A percentile compares a stretch with the other conserved stretches of the same genome.
Conservation (phyloP, 2,329 filamentous ascomycete species). For the Talaromyces sp. region DNA sequence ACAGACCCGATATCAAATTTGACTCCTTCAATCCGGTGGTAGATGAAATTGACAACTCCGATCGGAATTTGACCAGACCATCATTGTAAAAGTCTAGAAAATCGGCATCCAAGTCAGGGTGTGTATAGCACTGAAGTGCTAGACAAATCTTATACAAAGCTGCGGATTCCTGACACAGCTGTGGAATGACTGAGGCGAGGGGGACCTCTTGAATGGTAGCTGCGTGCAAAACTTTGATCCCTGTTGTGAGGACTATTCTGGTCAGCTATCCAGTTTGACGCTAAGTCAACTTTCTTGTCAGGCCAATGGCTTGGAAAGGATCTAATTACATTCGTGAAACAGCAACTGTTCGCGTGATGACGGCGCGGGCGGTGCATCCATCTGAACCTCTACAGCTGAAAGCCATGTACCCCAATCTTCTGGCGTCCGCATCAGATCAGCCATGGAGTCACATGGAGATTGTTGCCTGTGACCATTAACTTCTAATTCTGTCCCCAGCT, state of each 20-base stretch:
- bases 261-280: neutral
- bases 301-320: neutral
- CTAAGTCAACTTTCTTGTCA: neutral
- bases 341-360: neutral
- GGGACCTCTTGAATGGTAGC: slow-evolving; percentile 25
- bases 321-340: neutral
- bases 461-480: neutral
- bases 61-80: slow-evolving; percentile 27
- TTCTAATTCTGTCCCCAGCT: neutral
- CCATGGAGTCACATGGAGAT: neutral
- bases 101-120: neutral
- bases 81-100: slow-evolving; percentile 31
- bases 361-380: neutral
- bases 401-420: neutral
- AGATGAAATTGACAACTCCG: slow-evolving; percentile 21
- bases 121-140: slow-evolving; percentile 24
- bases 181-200: slow-evolving; percentile 5
- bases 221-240: slow-evolving; percentile 30
- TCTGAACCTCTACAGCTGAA: neutral
- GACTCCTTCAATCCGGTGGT: slow-evolving; percentile 24
- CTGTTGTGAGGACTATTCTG: slow-evolving; percentile 2
- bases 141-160: slow-evolving; percentile 31
- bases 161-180: slow-evolving; percentile 21
- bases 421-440: neutral
- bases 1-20: slow-evolving; percentile 29